phyloP scores from a whole-genome alignment of 306 rosid genomes.

The Heteromeles arbutifolia region DNA sequence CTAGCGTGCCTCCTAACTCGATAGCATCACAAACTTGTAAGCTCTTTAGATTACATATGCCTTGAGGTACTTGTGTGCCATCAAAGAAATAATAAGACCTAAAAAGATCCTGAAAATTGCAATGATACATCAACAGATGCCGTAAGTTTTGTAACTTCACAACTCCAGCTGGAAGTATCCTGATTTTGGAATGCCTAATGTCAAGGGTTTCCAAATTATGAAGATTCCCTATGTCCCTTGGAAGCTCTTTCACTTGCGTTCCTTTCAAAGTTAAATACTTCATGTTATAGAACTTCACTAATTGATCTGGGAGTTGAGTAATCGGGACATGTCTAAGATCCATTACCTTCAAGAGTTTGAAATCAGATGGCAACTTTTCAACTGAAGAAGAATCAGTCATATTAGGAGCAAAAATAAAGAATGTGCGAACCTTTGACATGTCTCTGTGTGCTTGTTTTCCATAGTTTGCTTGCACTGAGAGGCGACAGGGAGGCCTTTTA shows the following conservation, averaged over 20 bases:
- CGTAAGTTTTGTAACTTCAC: too few relatives aligned
- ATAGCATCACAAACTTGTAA: neutral
- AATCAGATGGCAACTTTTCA: neutral
- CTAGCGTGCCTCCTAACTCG: neutral
- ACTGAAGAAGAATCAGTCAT: neutral
- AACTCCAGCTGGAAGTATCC: too few relatives aligned
- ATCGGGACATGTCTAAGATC: conserved; percentile 9
- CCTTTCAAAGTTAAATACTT: conserved; percentile 20
- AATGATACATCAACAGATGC: too few relatives aligned
- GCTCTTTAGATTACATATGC: neutral
- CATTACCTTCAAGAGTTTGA: conserved; percentile 1
- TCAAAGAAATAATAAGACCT: too few relatives aligned
- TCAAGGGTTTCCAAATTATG: neutral
- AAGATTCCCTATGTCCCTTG: conserved; percentile 16
- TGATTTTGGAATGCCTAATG: too few relatives aligned
- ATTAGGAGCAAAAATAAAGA: neutral
- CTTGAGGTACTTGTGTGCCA: neutral
- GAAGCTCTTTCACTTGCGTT: neutral
- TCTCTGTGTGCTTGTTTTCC: neutral
- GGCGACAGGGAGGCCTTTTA: too few relatives aligned
- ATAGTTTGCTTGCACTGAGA: neutral
- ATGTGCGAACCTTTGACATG: neutral
- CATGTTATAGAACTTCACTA: conserved; percentile 6
- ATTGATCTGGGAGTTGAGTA: neutral
- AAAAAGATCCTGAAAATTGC: too few relatives aligned